A percentile compares a stretch with the other conserved stretches of the same genome.
These are phyloP conservation scores for Candolleomyces aberdarensis DNA, from an alignment of 768 basidiomycete species.

Conservation along the genomic window DNA sequence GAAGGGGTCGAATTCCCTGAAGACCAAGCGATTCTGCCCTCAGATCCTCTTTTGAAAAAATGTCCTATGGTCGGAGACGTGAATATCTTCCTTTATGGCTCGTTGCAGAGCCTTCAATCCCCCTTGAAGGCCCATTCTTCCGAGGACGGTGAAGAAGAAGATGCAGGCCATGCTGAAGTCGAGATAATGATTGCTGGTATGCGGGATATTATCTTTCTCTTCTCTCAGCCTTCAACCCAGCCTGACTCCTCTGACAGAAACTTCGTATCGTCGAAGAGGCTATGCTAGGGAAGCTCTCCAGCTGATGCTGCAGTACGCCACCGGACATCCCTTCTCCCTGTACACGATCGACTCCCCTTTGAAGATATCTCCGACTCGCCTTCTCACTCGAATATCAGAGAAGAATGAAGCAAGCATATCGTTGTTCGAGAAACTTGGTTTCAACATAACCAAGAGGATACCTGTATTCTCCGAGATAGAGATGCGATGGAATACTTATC, in stretches of 20 bases:
- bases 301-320: conserved; percentile 68
- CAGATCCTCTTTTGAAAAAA: conserved; percentile 29
- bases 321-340: conserved; percentile 35
- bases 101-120: conserved; percentile 10
- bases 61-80: conserved; percentile 88
- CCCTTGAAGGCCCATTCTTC: conserved; percentile 6
- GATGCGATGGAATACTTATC: conserved; percentile 55
- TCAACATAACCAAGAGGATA: conserved; percentile 60
- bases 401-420: conserved; percentile 65
- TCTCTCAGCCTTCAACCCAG: background rate
- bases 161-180: conserved; percentile 53
- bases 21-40: conserved; percentile 19
- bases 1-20: background rate
- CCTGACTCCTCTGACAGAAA: conserved; percentile 39
- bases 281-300: conserved; percentile 59
- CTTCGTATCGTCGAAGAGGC: conserved; percentile 65
- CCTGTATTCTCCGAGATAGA: conserved; percentile 84
- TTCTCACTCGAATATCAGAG: conserved; percentile 72
- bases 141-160: conserved; percentile 23
- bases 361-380: conserved; percentile 36
- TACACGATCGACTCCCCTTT: conserved; percentile 10
- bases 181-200: conserved; percentile 93
- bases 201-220: conserved; percentile 4
- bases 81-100: conserved; percentile 79
- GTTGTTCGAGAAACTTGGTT: conserved; percentile 78